These are phyloP conservation scores for Asterella californica DNA, from an alignment of 225 moss, liverwort and hornwort genomes.

Conservation along the genomic window DNA sequence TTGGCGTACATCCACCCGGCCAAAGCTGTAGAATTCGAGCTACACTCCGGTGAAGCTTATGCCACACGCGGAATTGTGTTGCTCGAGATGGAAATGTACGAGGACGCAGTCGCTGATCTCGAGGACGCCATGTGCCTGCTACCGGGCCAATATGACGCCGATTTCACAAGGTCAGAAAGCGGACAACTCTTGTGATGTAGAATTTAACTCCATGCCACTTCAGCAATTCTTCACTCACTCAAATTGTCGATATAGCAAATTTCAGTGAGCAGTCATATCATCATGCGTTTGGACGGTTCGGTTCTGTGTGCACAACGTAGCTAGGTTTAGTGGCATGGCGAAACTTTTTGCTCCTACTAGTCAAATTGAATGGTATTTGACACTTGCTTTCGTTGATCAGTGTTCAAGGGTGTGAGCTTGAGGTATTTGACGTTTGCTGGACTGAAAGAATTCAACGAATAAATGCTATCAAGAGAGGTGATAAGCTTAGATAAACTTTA, in stretches of 20 bases:
- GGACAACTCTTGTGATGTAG: not conserved
- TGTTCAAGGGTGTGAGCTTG: conserved; percentile 29
- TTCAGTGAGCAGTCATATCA: conserved; percentile 3
- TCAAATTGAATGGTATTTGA: conserved; percentile 19
- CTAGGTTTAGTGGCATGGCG: not conserved
- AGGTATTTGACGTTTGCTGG: conserved; percentile 27
- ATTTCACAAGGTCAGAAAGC: conserved; percentile 17
- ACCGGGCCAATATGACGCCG: conserved; percentile 28
- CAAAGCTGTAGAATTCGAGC: not conserved
- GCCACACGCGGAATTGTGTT: conserved; percentile 6
- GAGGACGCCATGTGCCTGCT: conserved; percentile 28
- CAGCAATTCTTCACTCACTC: not conserved
- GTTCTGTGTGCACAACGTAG: not conserved
- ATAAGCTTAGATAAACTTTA: conserved; percentile 24
- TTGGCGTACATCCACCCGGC: conserved; percentile 22
- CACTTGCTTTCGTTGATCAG: conserved; percentile 23
- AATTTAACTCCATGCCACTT: not conserved
- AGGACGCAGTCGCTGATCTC: conserved; percentile 22
- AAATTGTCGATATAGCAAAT: conserved; percentile 2
- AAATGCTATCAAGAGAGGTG: conserved; percentile 21
- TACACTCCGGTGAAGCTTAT: conserved; percentile 16
- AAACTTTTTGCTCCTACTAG: conserved; percentile 3
- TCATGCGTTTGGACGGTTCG: conserved; percentile 9
- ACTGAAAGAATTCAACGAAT: conserved; percentile 28
- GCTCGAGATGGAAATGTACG: not conserved